Evolutionary conservation across 495 filamentous ascomycete species (phyloP), one percentile per base, ranked within the genome.

Genomic region (Trichoderma gamsii): DNA sequence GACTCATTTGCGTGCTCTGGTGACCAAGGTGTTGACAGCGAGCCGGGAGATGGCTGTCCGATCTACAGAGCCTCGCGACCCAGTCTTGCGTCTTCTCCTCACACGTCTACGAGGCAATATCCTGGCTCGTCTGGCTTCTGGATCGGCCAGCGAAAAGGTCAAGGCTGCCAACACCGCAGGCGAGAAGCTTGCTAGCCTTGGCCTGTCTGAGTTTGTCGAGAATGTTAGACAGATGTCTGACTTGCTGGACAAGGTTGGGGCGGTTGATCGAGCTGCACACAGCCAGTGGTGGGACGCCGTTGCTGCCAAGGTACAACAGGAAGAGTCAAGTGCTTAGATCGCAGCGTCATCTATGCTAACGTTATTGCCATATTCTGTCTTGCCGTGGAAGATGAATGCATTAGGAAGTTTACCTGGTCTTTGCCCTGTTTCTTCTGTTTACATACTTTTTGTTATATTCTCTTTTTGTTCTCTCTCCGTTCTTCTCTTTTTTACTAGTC

Each of bases 171-270:
- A 86, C 65, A 91, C 87, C 0, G 94, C 93, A 5, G 90, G 87
- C 29, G 93, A 98, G 76, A 89, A 88, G 63, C 81, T 99, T 18
- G 90, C 91, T 2, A 83, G 85, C 2, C 84, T 89, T 49, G 96
- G 95, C 0, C 83, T 98, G 77, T 87, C 89, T 0, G 95, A 99
- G 77, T 97, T 96, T 78, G 89, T 94, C n/a, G 86, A 80, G 63
- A 88, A 87, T 73, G 87, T 98, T n/a, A 88, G 90, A 7, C 86
- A 88, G 41, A 84, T 97, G 70, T 90, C 92, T 16, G 93, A 97
- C 16, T 88, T 90, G 78, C 75, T 96, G 70, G 83, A 84, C 68
- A 87, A 85, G 73, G 87, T 97, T 29, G 87, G 89, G 13, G 84
- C 84, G 56, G 89, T 97, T 43, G 94, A 98, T 76, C 87, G 92